Evolutionary conservation across 805 yeast species (phyloP).

Genomic region (Lachancea sp.): DNA sequence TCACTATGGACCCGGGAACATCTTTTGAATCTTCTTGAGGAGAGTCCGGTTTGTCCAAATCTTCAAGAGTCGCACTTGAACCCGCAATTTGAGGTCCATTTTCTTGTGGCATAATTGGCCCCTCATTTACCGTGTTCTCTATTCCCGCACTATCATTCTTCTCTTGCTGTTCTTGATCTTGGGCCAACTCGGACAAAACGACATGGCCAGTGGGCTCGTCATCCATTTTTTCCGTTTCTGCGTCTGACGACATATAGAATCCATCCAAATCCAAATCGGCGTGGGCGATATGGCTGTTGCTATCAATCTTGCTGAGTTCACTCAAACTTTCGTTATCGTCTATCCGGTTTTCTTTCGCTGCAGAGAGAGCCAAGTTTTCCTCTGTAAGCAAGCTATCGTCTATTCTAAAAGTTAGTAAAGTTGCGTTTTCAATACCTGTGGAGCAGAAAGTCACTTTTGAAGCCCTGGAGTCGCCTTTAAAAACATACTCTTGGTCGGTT

Average conservation of each 20-base stretch:
- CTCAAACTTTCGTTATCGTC: conserved; percentile 10
- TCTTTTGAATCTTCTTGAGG: neutral
- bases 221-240: conserved; percentile 86
- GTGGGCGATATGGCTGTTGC: conserved; percentile 7
- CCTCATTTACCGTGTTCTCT: too few relatives aligned
- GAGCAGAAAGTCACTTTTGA: too few relatives aligned
- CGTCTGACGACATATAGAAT: conserved; percentile 52
- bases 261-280: conserved; percentile 40
- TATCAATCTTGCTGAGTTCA: conserved; percentile 22
- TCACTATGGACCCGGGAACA: neutral
- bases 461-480: too few relatives aligned
- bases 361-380: conserved; percentile 7
- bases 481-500: neutral
- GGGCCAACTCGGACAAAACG: conserved; percentile 4
- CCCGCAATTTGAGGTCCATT: neutral
- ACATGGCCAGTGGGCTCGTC: conserved; percentile 18
- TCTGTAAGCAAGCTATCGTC: conserved; percentile 6
- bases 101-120: too few relatives aligned
- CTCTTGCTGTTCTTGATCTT: too few relatives aligned
- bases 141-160: too few relatives aligned
- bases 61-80: neutral
- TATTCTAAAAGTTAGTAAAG: neutral
- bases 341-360: neutral
- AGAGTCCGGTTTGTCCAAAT: neutral
- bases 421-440: too few relatives aligned